Evolutionary conservation across 768 basidiomycete species (phyloP).

Genomic region (Tricholoma flavovirens): DNA sequence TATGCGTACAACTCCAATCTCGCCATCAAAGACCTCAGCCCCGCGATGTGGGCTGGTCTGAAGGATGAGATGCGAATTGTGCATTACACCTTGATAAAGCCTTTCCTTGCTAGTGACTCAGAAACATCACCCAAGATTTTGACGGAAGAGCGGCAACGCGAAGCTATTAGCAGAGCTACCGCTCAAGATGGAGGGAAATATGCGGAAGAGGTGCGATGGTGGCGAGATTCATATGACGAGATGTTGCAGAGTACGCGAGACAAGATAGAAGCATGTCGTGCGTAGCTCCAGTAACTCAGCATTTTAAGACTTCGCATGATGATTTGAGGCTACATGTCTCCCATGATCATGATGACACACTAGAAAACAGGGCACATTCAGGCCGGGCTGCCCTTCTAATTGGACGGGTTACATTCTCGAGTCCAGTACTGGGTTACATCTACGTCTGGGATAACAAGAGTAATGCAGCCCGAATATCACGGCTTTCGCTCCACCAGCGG

Average conservation of each 20-base stretch:
- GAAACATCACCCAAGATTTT: constrained; percentile 15
- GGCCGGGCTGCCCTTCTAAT: background rate
- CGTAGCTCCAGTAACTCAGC: background rate
- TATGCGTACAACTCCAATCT: constrained; percentile 38
- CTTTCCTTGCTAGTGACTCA: constrained; percentile 22
- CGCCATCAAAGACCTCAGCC: constrained; percentile 29
- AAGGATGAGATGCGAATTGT: constrained; percentile 27
- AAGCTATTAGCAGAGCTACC: constrained; percentile 16
- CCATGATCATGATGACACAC: background rate
- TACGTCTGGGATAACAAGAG: background rate
- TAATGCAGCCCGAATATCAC: too few species aligned
- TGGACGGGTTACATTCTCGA: background rate
- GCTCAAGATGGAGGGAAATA: constrained; percentile 18
- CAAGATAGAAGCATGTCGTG: background rate
- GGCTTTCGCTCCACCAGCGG: too few species aligned
- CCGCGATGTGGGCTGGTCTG: constrained; percentile 28
- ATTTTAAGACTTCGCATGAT: background rate
- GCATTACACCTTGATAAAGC: constrained; percentile 30
- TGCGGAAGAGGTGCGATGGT: constrained; percentile 28
- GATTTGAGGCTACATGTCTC: background rate
- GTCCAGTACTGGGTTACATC: background rate
- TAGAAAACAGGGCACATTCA: background rate
- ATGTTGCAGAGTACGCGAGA: constrained; percentile 13
- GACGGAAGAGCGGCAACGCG: constrained; percentile 17
- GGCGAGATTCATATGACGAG: constrained; percentile 25